phyloP scores from a whole-genome alignment of 768 basidiomycete species.

The Mycena pura region DNA sequence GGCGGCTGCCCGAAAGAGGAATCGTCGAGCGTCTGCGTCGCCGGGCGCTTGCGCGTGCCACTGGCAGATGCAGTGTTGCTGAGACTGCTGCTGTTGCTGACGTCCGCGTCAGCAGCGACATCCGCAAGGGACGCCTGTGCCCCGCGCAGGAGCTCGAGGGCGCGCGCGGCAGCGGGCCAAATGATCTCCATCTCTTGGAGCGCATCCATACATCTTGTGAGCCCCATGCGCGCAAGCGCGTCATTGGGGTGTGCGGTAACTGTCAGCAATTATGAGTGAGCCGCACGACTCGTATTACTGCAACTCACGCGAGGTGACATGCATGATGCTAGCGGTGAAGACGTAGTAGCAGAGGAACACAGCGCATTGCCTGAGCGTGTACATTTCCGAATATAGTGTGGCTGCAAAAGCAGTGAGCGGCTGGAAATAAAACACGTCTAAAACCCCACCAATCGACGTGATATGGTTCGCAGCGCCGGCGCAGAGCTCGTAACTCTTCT shows the following conservation, averaged over 20 bases:
- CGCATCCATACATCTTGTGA: constrained; percentile 70
- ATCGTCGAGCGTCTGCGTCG: constrained; percentile 57
- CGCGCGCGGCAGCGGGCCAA: constrained; percentile 82
- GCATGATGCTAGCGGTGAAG: constrained; percentile 83
- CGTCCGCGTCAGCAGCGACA: constrained; percentile 20
- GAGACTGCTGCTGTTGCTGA: not conserved
- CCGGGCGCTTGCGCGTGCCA: constrained; percentile 59
- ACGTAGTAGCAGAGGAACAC: constrained; percentile 81
- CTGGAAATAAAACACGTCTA: not conserved
- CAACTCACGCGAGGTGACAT: constrained; percentile 71
- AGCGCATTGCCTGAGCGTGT: constrained; percentile 64
- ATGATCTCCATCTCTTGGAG: constrained; percentile 69
- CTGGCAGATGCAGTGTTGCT: not conserved
- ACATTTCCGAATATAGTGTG: constrained; percentile 65
- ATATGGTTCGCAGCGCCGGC: constrained; percentile 82
- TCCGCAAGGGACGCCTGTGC: constrained; percentile 52
- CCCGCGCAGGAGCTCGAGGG: constrained; percentile 73
- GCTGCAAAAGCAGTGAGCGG: constrained; percentile 41
- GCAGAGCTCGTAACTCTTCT: constrained; percentile 76
- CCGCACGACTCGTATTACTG: not conserved
- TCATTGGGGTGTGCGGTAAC: constrained; percentile 71
- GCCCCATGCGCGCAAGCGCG: constrained; percentile 70
- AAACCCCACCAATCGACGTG: constrained; percentile 63
- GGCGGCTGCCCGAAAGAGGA: constrained; percentile 16
- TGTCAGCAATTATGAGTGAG: constrained; percentile 30